A percentile compares a stretch with the other conserved stretches of the same genome.
phyloP scores from a whole-genome alignment of 176 grass and related monocot genomes.

The bread wheat (Triticum aestivum) region IWGSC_CS_RefSeq_v2.1 NC_057800.1:502150405-502150904 shows the following conservation, averaged over 20 bases:
- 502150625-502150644: too few relatives aligned
- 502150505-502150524: background rate
- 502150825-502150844: too few relatives aligned
- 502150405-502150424: conserved; percentile 19
- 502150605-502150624: background rate
- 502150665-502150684: background rate
- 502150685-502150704: background rate
- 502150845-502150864: background rate
- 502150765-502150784: background rate
- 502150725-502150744: background rate
- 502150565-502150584: background rate
- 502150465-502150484: background rate
- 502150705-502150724: too few relatives aligned
- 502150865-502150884: background rate
- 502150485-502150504: background rate
- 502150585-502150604: background rate
- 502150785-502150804: too few relatives aligned
- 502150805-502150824: too few relatives aligned
- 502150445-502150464: conserved; percentile 15
- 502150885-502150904: background rate
- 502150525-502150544: background rate
- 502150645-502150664: background rate
- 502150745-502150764: background rate
- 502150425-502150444: background rate
- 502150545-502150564: background rate